phyloP scores from a whole-genome alignment of 164 flowering plant species.

The Houttuynia cordata region DNA sequence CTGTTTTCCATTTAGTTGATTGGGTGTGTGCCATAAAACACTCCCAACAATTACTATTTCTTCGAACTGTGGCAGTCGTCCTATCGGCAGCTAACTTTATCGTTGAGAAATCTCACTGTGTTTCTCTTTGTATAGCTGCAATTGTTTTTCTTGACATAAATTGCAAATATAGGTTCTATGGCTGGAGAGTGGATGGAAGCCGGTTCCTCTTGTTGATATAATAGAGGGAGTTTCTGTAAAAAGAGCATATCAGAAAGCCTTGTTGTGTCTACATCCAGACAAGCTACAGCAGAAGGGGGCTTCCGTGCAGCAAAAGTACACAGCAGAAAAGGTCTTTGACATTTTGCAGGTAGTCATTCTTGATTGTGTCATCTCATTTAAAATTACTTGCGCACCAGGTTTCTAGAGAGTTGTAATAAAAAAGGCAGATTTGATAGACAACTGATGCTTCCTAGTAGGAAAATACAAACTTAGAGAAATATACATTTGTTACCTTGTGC shows the following conservation, averaged over 20 bases:
- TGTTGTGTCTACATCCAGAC: slow-evolving; percentile 82
- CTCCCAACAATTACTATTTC: too few species aligned
- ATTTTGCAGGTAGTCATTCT: slow-evolving; percentile 60
- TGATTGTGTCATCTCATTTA: neutral
- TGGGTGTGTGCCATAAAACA: too few species aligned
- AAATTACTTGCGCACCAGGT: too few species aligned
- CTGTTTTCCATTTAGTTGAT: too few species aligned
- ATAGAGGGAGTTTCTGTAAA: slow-evolving; percentile 73
- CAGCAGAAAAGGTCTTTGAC: slow-evolving; percentile 78
- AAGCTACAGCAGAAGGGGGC: slow-evolving; percentile 92
- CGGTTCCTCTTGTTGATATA: slow-evolving; percentile 77
- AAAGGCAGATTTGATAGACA: too few species aligned
- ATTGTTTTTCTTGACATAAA: neutral
- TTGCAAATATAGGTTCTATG: slow-evolving; percentile 56
- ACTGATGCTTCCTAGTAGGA: neutral
- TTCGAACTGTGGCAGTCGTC: too few species aligned
- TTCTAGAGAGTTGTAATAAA: too few species aligned
- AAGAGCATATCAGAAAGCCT: slow-evolving; percentile 77
- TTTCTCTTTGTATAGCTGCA: too few species aligned
- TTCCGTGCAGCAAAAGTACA: slow-evolving; percentile 52
- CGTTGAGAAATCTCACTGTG: too few species aligned
- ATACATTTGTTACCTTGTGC: too few species aligned
- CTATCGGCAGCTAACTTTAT: too few species aligned
- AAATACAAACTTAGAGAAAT: too few species aligned
- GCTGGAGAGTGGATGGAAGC: slow-evolving; percentile 89